phyloP scores from a whole-genome alignment of 495 filamentous ascomycete species.

The Penicillium maclennaniae region DNA sequence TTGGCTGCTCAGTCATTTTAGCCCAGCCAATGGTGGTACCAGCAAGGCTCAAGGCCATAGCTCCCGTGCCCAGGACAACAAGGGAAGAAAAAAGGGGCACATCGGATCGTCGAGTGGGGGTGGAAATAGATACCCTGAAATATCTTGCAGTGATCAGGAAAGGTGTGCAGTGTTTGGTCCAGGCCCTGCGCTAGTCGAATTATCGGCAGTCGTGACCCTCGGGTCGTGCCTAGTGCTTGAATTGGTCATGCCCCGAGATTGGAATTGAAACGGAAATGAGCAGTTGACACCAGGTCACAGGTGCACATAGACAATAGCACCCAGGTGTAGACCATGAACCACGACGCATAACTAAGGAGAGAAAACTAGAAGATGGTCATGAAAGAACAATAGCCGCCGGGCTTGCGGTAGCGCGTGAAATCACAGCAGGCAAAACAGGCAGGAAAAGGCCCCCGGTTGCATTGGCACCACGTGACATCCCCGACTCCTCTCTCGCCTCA shows the following conservation, averaged over 20 bases:
- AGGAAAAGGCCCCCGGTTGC: neutral
- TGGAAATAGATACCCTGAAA: conserved; percentile 9
- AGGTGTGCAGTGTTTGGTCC: conserved; percentile 11
- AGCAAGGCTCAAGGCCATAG: neutral
- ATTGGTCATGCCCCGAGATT: neutral
- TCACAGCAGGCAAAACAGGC: neutral
- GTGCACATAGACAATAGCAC: neutral
- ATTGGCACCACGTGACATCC: conserved; percentile 22
- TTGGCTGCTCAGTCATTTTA: neutral
- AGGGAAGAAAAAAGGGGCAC: neutral
- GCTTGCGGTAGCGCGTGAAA: conserved; percentile 2
- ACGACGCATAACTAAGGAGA: neutral
- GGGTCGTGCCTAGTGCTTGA: neutral
- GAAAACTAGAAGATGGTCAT: neutral
- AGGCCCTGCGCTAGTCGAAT: conserved; percentile 17
- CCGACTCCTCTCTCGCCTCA: conserved; percentile 26
- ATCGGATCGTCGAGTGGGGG: conserved; percentile 1
- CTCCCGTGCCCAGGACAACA: neutral
- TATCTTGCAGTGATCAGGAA: conserved; percentile 5
- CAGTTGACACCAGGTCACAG: neutral
- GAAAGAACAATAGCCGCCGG: conserved; percentile 9
- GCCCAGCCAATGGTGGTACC: neutral
- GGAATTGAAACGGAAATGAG: neutral
- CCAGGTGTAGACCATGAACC: neutral
- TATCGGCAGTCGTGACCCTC: conserved; percentile 1